phyloP scores from a whole-genome alignment of 192 early-diverging fungal genomes.

The Podochytrium sp. region DNA sequence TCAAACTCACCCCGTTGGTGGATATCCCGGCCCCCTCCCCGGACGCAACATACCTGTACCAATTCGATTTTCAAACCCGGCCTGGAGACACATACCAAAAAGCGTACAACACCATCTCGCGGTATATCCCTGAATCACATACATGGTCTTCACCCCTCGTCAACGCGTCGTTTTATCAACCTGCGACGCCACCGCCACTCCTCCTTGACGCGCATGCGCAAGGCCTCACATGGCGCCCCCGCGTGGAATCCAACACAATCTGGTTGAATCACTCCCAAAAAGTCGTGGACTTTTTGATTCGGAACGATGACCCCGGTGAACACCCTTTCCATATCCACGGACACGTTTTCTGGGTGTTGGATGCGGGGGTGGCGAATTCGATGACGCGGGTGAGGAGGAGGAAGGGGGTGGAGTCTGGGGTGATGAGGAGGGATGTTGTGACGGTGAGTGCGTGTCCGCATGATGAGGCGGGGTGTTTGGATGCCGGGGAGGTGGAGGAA shows the following conservation, averaged over 20 bases:
- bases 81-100: conserved; percentile 16
- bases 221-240: conserved; percentile 50
- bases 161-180: not conserved
- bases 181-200: not conserved
- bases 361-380: conserved; percentile 43
- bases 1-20: not conserved
- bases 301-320: conserved; percentile 67
- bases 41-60: conserved; percentile 3
- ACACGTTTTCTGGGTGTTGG: conserved; percentile 74
- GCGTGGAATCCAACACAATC: conserved; percentile 50
- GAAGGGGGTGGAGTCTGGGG: no score
- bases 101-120: conserved; percentile 9
- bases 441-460: conserved; percentile 9
- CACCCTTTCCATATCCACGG: conserved; percentile 80
- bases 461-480: not conserved
- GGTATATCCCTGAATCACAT: not conserved
- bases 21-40: not conserved
- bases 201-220: not conserved
- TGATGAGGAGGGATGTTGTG: conserved; percentile 4
- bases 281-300: conserved; percentile 68
- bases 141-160: not conserved
- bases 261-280: conserved; percentile 57
- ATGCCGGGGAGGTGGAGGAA: not conserved
- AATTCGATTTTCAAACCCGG: conserved; percentile 8
- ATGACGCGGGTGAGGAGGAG: no score